These are phyloP conservation scores for Colletotrichum destructivum DNA, from an alignment of 2,329 filamentous ascomycete species.

Conservation along the genomic window DNA sequence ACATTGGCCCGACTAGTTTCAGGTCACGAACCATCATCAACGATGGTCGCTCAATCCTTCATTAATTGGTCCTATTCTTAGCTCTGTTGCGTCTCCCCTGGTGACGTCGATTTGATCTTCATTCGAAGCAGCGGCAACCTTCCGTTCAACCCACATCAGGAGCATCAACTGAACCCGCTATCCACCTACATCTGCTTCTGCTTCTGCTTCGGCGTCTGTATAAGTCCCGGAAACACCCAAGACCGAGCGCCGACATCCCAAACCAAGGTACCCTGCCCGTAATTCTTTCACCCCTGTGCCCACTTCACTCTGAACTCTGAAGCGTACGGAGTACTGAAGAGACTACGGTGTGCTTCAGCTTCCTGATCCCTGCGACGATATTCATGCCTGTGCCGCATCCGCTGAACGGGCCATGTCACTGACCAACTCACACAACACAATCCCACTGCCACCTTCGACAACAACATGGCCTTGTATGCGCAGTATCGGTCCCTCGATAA, in stretches of 20 bases:
- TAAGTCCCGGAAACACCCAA: not conserved
- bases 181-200: not conserved
- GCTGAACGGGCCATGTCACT: slow-evolving; percentile 19
- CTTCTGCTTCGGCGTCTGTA: slow-evolving; percentile 1
- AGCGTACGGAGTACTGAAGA: slow-evolving; percentile 13
- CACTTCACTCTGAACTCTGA: slow-evolving; percentile 23
- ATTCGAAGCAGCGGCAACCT: not conserved
- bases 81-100: not conserved
- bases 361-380: slow-evolving; percentile 31
- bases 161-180: not conserved
- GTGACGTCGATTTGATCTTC: not conserved
- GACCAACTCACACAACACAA: not conserved
- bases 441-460: slow-evolving; percentile 2
- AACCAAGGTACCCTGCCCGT: not conserved
- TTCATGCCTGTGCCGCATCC: slow-evolving; percentile 28
- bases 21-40: slow-evolving; percentile 19
- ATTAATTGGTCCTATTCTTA: slow-evolving; percentile 17
- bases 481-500: slow-evolving; percentile 3
- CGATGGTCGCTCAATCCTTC: not conserved
- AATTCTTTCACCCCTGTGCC: slow-evolving; percentile 2
- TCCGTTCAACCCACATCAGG: not conserved
- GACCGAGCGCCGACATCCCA: not conserved
- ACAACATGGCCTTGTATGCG: not conserved
- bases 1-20: slow-evolving; percentile 32
- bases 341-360: slow-evolving; percentile 27